Evolutionary conservation across 2,329 filamentous ascomycete genomes (phyloP).

Genomic region (Orbilia oligospora): DNA sequence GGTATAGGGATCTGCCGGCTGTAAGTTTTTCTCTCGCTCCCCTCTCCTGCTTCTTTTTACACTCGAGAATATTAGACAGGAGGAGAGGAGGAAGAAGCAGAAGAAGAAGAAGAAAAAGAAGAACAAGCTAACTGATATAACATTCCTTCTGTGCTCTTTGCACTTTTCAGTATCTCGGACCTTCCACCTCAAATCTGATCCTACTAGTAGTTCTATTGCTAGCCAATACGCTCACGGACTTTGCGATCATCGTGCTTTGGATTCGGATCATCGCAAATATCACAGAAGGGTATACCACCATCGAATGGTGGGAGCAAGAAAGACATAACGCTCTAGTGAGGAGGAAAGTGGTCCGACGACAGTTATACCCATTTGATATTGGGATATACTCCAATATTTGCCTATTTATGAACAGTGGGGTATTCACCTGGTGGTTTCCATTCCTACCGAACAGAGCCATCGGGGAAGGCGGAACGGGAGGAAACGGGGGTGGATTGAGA

Average conservation of each 20-base stretch:
- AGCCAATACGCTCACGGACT: constrained; percentile 73
- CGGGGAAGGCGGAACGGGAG: constrained; percentile 68
- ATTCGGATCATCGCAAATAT: constrained; percentile 72
- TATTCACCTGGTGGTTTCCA: constrained; percentile 79
- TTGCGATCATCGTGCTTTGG: constrained; percentile 75
- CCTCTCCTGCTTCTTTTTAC: background rate
- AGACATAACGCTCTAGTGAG: constrained; percentile 74
- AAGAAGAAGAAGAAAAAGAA: background rate
- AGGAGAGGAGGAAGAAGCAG: no score
- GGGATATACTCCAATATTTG: constrained; percentile 81
- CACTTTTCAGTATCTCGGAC: constrained; percentile 75
- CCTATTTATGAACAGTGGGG: constrained; percentile 80
- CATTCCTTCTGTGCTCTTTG: constrained; percentile 9
- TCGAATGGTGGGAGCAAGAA: constrained; percentile 82
- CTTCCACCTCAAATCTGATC: constrained; percentile 73
- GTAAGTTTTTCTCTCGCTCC: constrained; percentile 65
- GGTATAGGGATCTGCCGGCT: constrained; percentile 76
- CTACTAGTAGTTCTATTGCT: constrained; percentile 75
- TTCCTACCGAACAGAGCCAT: constrained; percentile 70
- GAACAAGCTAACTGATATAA: background rate
- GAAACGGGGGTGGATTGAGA: constrained; percentile 69
- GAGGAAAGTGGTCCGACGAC: constrained; percentile 67
- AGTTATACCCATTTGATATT: constrained; percentile 87
- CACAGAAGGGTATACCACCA: constrained; percentile 79
- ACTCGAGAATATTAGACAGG: background rate